phyloP scores from a whole-genome alignment of 164 flowering plant genomes.

The Amborella trichopoda region DNA sequence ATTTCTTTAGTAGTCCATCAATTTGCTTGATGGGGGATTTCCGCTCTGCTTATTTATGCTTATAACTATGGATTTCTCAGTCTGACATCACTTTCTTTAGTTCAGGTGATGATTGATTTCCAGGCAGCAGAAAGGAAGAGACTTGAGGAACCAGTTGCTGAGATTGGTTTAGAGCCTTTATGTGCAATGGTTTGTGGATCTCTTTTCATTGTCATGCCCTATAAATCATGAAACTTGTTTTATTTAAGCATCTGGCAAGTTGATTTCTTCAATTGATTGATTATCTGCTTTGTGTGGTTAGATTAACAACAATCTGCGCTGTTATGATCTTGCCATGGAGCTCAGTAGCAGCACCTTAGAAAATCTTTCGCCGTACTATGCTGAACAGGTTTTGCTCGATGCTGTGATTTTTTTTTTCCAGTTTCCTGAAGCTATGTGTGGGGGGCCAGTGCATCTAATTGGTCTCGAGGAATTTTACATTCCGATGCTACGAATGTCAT shows the following conservation, averaged over 20 bases:
- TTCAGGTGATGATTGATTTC: constrained; percentile 92
- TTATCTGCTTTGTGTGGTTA: constrained; percentile 16
- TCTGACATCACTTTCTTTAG: neutral
- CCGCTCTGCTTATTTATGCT: too few species aligned
- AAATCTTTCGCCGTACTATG: constrained; percentile 88
- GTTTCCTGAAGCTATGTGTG: constrained; percentile 1
- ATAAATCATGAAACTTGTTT: too few species aligned
- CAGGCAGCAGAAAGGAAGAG: constrained; percentile 92
- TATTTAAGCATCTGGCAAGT: too few species aligned
- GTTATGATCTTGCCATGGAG: constrained; percentile 97
- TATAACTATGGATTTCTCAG: too few species aligned
- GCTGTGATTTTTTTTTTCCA: neutral
- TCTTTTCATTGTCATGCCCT: too few species aligned
- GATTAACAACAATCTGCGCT: constrained; percentile 94
- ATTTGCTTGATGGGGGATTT: neutral
- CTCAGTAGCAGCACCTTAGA: constrained; percentile 78
- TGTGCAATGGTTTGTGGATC: constrained; percentile 79
- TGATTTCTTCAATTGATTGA: too few species aligned
- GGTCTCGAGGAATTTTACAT: too few species aligned
- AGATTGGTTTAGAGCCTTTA: constrained; percentile 84
- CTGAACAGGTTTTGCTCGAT: constrained; percentile 57
- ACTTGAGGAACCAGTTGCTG: constrained; percentile 94
- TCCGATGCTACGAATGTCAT: too few species aligned
- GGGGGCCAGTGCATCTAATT: too few species aligned
- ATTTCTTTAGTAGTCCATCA: neutral